phyloP scores from a whole-genome alignment of 768 basidiomycete genomes.

The Rhodocollybia butyracea region DNA sequence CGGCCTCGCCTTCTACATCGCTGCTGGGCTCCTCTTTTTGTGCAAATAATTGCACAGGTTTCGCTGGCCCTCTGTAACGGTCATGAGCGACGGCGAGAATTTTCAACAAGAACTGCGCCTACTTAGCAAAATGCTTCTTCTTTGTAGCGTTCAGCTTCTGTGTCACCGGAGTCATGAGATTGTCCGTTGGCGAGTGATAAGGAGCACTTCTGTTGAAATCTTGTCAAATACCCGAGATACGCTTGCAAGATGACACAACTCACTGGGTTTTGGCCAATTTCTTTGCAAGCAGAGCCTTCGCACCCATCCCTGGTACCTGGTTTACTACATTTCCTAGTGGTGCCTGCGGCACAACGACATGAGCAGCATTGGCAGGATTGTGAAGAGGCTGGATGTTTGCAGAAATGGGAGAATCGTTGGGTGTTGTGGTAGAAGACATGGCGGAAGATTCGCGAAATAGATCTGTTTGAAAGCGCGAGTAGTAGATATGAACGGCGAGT shows the following conservation, averaged over 20 bases:
- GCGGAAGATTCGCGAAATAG: background rate
- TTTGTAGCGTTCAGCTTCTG: constrained; percentile 88
- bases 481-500: background rate
- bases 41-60: constrained; percentile 61
- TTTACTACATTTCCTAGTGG: constrained; percentile 67
- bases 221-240: constrained; percentile 10
- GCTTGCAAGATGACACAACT: constrained; percentile 24
- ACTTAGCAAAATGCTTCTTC: constrained; percentile 94
- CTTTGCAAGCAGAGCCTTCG: constrained; percentile 91
- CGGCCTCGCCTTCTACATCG: constrained; percentile 26
- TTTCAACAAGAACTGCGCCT: constrained; percentile 22
- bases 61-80: constrained; percentile 44
- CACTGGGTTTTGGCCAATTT: constrained; percentile 88
- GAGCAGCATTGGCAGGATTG: constrained; percentile 78
- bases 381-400: constrained; percentile 77
- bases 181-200: constrained; percentile 92
- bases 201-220: constrained; percentile 66
- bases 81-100: constrained; percentile 4
- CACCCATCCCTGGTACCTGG: constrained; percentile 71
- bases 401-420: constrained; percentile 61
- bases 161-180: constrained; percentile 89
- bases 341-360: constrained; percentile 74
- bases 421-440: constrained; percentile 47
- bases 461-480: no score
- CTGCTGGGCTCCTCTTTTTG: constrained; percentile 41